Conservation (phyloP, 2,329 filamentous ascomycete species). For the Fusarium sp. region DNA sequence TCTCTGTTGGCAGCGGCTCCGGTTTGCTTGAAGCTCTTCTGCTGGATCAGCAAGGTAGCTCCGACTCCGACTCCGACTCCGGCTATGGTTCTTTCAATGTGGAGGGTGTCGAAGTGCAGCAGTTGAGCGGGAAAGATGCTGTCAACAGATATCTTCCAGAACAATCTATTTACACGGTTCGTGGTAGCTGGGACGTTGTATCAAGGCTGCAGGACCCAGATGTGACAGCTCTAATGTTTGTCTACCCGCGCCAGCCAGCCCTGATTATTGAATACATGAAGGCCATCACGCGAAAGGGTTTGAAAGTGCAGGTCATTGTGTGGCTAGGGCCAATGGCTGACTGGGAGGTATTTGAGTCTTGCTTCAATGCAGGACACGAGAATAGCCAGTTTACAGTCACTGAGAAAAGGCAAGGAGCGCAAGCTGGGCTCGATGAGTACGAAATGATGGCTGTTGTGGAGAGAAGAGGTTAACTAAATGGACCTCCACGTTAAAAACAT, state of each 20-base stretch:
- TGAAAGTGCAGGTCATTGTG: slow-evolving; percentile 29
- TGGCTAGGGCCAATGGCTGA: slow-evolving; percentile 47
- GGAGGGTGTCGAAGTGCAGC: slow-evolving; percentile 48
- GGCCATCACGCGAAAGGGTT: slow-evolving; percentile 3
- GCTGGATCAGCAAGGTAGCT: not conserved
- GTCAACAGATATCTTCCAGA: slow-evolving; percentile 49
- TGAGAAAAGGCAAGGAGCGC: slow-evolving; percentile 18
- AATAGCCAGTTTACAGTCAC: slow-evolving; percentile 17
- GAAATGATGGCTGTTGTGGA: slow-evolving; percentile 41
- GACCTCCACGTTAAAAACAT: not conserved
- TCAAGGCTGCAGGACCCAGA: slow-evolving; percentile 43
- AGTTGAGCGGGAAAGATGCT: slow-evolving; percentile 12
- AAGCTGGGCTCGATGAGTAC: slow-evolving; percentile 40
- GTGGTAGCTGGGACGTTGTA: slow-evolving; percentile 50
- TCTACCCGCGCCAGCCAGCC: slow-evolving; percentile 51
- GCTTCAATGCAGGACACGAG: slow-evolving; percentile 21
- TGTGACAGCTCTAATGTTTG: slow-evolving; percentile 48
- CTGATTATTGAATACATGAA: slow-evolving; percentile 48
- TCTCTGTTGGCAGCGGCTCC: slow-evolving; percentile 51
- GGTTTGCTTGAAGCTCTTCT: slow-evolving; percentile 48
- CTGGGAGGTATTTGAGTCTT: slow-evolving; percentile 44
- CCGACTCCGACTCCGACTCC: not conserved
- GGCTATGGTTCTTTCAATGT: slow-evolving; percentile 21
- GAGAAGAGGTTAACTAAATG: not conserved
- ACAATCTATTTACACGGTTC: slow-evolving; percentile 46